Conservation (phyloP, 148 eudicot genomes). For the Rhododendron williamsianum region DNA sequence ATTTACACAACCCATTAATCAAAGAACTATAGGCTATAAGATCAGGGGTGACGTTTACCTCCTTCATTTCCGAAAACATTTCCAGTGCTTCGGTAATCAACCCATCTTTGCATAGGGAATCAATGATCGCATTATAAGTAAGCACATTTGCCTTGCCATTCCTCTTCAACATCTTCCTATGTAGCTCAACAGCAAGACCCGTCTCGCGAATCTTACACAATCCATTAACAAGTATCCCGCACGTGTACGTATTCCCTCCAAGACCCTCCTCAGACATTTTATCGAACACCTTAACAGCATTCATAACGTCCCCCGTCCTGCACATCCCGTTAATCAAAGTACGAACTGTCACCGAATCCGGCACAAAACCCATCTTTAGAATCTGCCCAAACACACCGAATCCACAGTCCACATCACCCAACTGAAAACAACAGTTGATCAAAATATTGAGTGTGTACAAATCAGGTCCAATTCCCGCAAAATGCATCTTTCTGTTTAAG, state of each 20-base stretch:
- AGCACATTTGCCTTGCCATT: slow-evolving; percentile 11
- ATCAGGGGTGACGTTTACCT: slow-evolving; percentile 17
- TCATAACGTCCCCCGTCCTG: slow-evolving; percentile 1
- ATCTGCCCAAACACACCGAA: slow-evolving; percentile 20
- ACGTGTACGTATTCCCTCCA: slow-evolving; percentile 15
- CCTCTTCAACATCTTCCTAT: slow-evolving; percentile 14
- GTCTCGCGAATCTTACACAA: slow-evolving; percentile 22
- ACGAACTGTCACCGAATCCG: slow-evolving; percentile 11
- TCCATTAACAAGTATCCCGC: slow-evolving; percentile 20
- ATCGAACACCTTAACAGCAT: slow-evolving; percentile 17
- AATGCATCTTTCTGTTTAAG: neutral
- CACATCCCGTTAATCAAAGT: slow-evolving; percentile 23
- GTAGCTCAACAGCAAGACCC: slow-evolving; percentile 22
- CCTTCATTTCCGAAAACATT: slow-evolving; percentile 26
- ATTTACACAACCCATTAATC: slow-evolving; percentile 25
- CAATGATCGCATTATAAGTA: slow-evolving; percentile 19
- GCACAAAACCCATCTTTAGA: slow-evolving; percentile 21
- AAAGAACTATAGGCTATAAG: slow-evolving; percentile 25
- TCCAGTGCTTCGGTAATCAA: slow-evolving; percentile 20
- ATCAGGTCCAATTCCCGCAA: slow-evolving; percentile 7
- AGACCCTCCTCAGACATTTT: slow-evolving; percentile 18
- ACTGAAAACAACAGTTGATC: slow-evolving; percentile 21
- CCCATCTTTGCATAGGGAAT: slow-evolving; percentile 28
- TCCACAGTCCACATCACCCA: slow-evolving; percentile 10
- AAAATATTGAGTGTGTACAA: slow-evolving; percentile 18